phyloP scores from a whole-genome alignment of 306 rosid genomes.

The Dicorynia guianensis region DNA sequence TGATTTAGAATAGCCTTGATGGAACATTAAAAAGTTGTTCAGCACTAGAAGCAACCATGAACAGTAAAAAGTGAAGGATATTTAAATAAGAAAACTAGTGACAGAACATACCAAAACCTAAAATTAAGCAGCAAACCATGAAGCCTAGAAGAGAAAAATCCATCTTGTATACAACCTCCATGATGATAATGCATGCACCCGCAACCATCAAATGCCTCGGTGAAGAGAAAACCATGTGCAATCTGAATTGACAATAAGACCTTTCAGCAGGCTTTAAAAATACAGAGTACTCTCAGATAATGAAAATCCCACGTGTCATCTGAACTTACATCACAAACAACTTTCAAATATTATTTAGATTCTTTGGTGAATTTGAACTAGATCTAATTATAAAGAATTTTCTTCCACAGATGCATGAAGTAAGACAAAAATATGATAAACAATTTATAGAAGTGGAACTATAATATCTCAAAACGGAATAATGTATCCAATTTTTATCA shows the following conservation, averaged over 20 bases:
- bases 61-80: slow-evolving; percentile 22
- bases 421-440: slow-evolving; percentile 28
- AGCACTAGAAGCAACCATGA: slow-evolving; percentile 5
- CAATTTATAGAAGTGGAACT: not conserved
- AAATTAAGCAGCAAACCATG: slow-evolving; percentile 75
- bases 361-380: slow-evolving; percentile 14
- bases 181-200: slow-evolving; percentile 80
- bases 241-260: slow-evolving; percentile 56
- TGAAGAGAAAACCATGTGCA: slow-evolving; percentile 97
- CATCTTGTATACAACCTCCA: slow-evolving; percentile 86
- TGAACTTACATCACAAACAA: slow-evolving; percentile 17
- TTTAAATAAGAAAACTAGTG: slow-evolving; percentile 19
- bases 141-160: slow-evolving; percentile 90
- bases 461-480: slow-evolving; percentile 28
- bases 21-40: slow-evolving; percentile 28
- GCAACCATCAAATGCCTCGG: slow-evolving; percentile 96
- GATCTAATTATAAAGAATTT: slow-evolving; percentile 24
- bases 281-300: not conserved
- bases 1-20: not conserved
- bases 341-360: slow-evolving; percentile 5
- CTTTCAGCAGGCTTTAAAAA: slow-evolving; percentile 19
- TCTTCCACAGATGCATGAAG: slow-evolving; percentile 1
- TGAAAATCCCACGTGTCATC: slow-evolving; percentile 35
- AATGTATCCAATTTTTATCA: slow-evolving; percentile 25
- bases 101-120: slow-evolving; percentile 85